A percentile compares a stretch with the other conserved stretches of the same genome.
Conservation (phyloP, 805 yeast species). For the Blastobotrys peoriensis region DNA sequence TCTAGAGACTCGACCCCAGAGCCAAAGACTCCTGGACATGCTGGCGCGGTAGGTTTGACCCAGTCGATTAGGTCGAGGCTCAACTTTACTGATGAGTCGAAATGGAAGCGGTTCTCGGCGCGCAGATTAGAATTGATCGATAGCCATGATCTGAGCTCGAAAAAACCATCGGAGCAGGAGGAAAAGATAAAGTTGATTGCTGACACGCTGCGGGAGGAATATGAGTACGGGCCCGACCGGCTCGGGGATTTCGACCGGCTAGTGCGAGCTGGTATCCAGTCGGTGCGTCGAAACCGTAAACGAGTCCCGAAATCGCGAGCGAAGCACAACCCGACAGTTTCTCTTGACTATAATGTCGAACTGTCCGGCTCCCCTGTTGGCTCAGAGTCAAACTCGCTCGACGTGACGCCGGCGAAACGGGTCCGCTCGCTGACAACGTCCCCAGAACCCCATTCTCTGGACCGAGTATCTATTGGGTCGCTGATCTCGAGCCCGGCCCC, state of each 20-base stretch:
- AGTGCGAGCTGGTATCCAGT: slow-evolving; percentile 89
- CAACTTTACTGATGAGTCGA: slow-evolving; percentile 70
- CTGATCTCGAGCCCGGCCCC: slow-evolving; percentile 4
- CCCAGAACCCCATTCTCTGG: background rate
- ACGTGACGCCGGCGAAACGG: slow-evolving; percentile 1
- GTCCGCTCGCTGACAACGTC: background rate
- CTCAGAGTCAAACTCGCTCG: too few relatives aligned
- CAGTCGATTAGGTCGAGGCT: slow-evolving; percentile 55
- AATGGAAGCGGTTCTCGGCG: slow-evolving; percentile 89
- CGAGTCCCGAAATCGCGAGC: slow-evolving; percentile 14
- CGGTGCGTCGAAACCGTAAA: slow-evolving; percentile 75
- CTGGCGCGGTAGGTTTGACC: too few relatives aligned
- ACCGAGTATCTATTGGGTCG: slow-evolving; percentile 11
- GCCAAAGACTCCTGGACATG: too few relatives aligned
- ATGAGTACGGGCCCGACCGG: slow-evolving; percentile 54
- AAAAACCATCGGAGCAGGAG: slow-evolving; percentile 92
- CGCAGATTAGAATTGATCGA: slow-evolving; percentile 86
- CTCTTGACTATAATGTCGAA: too few relatives aligned
- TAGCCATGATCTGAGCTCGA: slow-evolving; percentile 51
- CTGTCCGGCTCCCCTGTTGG: too few relatives aligned
- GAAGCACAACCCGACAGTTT: background rate
- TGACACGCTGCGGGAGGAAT: slow-evolving; percentile 67
- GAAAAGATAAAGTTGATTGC: slow-evolving; percentile 75
- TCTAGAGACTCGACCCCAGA: too few relatives aligned
- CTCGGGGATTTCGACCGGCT: slow-evolving; percentile 77